These are phyloP conservation scores for Amauroascus verrucosus DNA, from an alignment of 2,329 filamentous ascomycete species.

Conservation along the genomic window DNA sequence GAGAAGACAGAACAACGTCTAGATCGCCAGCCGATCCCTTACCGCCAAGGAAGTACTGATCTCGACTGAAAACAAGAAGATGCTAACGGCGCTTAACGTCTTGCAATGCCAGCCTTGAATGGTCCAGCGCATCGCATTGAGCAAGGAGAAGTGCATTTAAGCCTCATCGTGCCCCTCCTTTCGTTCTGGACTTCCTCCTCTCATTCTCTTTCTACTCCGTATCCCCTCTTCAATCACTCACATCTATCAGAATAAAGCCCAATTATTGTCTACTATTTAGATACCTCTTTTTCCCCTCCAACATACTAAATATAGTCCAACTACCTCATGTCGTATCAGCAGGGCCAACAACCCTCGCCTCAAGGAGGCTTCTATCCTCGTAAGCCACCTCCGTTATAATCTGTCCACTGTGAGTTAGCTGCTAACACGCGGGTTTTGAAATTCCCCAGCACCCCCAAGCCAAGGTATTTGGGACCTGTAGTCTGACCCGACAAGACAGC, in stretches of 20 bases:
- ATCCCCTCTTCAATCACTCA: not conserved
- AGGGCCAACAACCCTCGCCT: conserved; percentile 8
- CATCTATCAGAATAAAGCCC: too few species aligned
- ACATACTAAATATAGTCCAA: not conserved
- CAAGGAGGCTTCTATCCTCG: conserved; percentile 23
- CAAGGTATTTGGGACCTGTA: conserved; percentile 6
- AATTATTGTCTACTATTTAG: too few species aligned
- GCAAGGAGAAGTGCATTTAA: conserved; percentile 1
- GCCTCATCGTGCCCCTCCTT: not conserved
- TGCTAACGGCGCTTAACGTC: not conserved
- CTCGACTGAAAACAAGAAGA: not conserved
- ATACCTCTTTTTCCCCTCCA: too few species aligned
- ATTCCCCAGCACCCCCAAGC: not conserved
- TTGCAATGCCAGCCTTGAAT: not conserved
- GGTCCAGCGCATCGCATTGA: not conserved
- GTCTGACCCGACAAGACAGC: not conserved
- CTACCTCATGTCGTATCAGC: conserved; percentile 8
- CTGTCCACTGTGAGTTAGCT: not conserved
- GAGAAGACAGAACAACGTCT: too few species aligned
- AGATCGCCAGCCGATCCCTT: too few species aligned
- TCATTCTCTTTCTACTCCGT: not conserved
- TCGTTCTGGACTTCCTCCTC: not conserved
- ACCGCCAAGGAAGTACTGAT: not conserved
- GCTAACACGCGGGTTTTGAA: not conserved
- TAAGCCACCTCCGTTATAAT: conserved; percentile 12